A percentile compares a stretch with the other conserved stretches of the same genome.
Conservation (phyloP, 2,329 filamentous ascomycete genomes). For the Madurella mycetomatis region DNA sequence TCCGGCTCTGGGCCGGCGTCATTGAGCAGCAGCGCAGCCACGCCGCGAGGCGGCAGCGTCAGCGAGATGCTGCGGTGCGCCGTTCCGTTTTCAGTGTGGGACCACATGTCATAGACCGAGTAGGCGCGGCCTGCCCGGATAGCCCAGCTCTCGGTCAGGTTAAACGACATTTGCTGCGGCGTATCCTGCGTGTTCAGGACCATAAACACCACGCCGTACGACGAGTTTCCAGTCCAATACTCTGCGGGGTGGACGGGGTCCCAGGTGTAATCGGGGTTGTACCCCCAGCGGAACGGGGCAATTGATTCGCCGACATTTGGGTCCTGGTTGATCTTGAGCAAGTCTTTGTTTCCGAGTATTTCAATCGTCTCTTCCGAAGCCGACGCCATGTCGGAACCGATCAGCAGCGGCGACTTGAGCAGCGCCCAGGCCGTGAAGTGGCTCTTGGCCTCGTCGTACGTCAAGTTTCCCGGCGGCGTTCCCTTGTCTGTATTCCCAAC, state of each 20-base stretch:
- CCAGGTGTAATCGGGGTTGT: not conserved
- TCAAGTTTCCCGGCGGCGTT: slow-evolving; percentile 14
- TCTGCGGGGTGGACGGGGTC: not conserved
- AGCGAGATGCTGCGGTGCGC: slow-evolving; percentile 4
- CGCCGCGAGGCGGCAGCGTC: slow-evolving; percentile 11
- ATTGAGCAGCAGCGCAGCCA: slow-evolving; percentile 12
- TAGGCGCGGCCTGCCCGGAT: slow-evolving; percentile 13
- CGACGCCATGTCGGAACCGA: slow-evolving; percentile 7
- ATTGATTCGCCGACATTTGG: slow-evolving; percentile 7
- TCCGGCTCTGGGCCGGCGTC: slow-evolving; percentile 11
- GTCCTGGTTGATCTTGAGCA: slow-evolving; percentile 15
- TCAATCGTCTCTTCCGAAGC: slow-evolving; percentile 5
- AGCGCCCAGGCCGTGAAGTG: slow-evolving; percentile 16
- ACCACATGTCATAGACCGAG: slow-evolving; percentile 15
- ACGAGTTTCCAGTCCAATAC: slow-evolving; percentile 6
- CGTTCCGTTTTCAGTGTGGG: slow-evolving; percentile 13
- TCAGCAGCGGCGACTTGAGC: slow-evolving; percentile 10
- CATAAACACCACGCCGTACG: slow-evolving; percentile 7
- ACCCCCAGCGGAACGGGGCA: slow-evolving; percentile 5
- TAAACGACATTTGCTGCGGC: slow-evolving; percentile 7
- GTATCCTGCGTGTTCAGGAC: not conserved
- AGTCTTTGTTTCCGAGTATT: slow-evolving; percentile 10
- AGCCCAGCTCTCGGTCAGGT: slow-evolving; percentile 17
- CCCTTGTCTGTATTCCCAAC: slow-evolving; percentile 12
- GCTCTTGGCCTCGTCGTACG: slow-evolving; percentile 9